Percentiles rank a stretch among this genome's conserved stretches.
These are phyloP conservation scores for Epichloe glyceriae DNA, from an alignment of 2,329 filamentous ascomycete genomes.

Conservation along the genomic window DNA sequence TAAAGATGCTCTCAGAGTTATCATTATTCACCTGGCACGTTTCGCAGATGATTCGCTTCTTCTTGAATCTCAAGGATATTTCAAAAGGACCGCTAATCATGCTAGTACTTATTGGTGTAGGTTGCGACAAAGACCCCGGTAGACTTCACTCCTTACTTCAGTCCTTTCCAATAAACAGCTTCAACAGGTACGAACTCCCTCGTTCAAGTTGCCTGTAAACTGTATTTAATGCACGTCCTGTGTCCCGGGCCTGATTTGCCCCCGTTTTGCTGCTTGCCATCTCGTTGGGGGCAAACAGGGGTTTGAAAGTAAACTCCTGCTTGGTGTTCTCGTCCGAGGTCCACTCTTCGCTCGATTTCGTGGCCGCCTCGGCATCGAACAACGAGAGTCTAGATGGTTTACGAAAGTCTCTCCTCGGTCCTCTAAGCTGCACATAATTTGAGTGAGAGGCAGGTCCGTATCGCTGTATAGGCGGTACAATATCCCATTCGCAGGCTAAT, in stretches of 20 bases:
- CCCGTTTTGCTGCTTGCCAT: background rate
- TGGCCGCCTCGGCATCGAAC: background rate
- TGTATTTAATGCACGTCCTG: background rate
- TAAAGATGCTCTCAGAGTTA: no score
- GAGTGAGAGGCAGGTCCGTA: background rate
- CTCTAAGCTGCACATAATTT: background rate
- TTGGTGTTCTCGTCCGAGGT: background rate
- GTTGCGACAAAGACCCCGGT: background rate
- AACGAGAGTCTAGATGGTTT: background rate
- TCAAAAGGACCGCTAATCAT: no score
- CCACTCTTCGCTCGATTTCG: background rate
- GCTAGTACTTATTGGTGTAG: background rate
- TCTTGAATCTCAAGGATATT: no score
- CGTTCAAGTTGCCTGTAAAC: background rate
- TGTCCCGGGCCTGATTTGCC: background rate
- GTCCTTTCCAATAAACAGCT: background rate
- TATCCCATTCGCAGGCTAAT: conserved; percentile 28
- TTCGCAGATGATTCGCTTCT: no score
- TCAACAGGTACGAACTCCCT: conserved; percentile 1
- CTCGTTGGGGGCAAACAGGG: background rate
- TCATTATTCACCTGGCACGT: no score
- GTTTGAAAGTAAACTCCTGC: background rate
- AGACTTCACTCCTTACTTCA: background rate
- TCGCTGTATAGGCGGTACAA: conserved; percentile 5
- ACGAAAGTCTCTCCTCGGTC: no score